Conservation (phyloP, 306 rosid species). For the Malus sieversii region DNA sequence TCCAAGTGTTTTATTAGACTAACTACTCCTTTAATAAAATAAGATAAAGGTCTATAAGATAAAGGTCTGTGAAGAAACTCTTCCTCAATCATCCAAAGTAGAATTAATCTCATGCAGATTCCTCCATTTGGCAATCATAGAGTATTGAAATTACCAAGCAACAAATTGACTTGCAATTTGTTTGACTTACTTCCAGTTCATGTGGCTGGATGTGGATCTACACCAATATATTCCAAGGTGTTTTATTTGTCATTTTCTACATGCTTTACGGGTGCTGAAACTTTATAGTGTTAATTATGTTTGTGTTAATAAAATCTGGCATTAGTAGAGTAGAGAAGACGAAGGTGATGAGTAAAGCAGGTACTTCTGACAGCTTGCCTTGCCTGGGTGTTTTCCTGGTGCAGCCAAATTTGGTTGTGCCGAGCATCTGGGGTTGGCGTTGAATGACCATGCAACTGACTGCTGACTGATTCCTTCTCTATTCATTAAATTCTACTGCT, state of each 20-base stretch:
- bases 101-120: background rate
- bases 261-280: background rate
- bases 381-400: constrained; percentile 39
- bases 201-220: background rate
- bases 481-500: background rate
- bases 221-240: background rate
- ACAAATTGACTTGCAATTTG: background rate
- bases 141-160: background rate
- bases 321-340: constrained; percentile 26
- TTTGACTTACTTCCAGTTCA: background rate
- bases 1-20: background rate
- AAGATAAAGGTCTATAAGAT: background rate
- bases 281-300: background rate
- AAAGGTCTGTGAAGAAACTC: background rate
- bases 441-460: constrained; percentile 25
- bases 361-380: constrained; percentile 42
- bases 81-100: background rate
- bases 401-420: constrained; percentile 33
- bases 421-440: constrained; percentile 27
- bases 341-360: constrained; percentile 47
- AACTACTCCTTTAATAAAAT: background rate
- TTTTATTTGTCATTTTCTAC: background rate
- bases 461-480: constrained; percentile 38
- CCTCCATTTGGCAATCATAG: background rate
- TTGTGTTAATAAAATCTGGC: background rate